Evolutionary conservation across 2,329 filamentous ascomycete genomes (phyloP), one percentile per base, ranked within the genome.

Genomic region (Cordyceps fumosorosea): DNA sequence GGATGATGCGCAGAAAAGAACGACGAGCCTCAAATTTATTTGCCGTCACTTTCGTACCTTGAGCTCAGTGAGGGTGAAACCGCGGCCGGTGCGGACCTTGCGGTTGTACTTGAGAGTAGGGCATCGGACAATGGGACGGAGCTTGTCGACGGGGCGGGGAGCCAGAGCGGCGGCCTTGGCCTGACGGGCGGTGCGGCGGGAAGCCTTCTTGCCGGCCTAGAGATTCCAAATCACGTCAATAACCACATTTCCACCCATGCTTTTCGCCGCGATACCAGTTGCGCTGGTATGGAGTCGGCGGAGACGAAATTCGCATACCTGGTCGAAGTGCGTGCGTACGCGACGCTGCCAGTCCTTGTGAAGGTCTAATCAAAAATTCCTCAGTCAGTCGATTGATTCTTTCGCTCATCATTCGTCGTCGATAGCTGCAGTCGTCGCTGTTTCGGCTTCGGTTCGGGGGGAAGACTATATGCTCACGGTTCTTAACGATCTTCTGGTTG

Each of bases 321-420:
- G 95, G 86, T 99, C 92, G 85, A 99, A 99, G 87, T 99, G 95
- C 82, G 91, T 90, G 83, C 92, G 91, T 78, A 99, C 95, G 84
- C 93, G 91, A 84, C 92, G 91, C 83, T 98, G 93, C 95, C 95
- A 99, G 87, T 99, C 93, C 91, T 96, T 97, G 84, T 91, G 93
- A 91, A 96, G 96, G 80, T 97, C 90, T 95, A 76, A 42, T 60
- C 40, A 60, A 37, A 26, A 26, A 55, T 42, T 37, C 22, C 58
- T 45, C 58, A 54, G 56, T 64, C 64, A 63, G 62, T 64, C 62
- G 47, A 48, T 57, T 45, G 42, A 37, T 48, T 62, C 51, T 8
- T 11, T 7, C n/a, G 67, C 76, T 68, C 22, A 22, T 37, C 8
- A 11, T 14, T 11, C 51, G 32, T 50, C 16, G 45, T 58, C 45